A percentile compares a stretch with the other conserved stretches of the same genome.
Conservation (phyloP, 306 rosid species). For the Cucurbita argyrosperma region DNA sequence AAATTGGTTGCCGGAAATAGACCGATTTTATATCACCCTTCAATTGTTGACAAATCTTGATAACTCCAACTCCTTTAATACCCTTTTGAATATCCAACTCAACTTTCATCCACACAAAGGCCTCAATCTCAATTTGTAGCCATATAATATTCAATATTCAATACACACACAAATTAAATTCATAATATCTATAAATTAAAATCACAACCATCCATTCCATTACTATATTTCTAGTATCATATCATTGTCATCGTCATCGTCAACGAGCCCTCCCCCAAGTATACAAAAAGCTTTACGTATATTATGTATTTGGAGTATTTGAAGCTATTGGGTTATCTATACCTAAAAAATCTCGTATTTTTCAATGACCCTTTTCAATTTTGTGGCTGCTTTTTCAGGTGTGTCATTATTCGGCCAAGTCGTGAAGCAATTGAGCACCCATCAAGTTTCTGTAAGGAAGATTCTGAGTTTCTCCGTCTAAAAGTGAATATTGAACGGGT, state of each 20-base stretch:
- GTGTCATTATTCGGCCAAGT: conserved; percentile 36
- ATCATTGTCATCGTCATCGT: background rate
- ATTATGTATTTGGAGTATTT: conserved; percentile 8
- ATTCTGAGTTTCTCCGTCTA: conserved; percentile 54
- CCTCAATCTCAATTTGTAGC: conserved; percentile 7
- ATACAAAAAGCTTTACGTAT: background rate
- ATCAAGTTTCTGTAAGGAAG: conserved; percentile 69
- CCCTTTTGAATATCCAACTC: conserved; percentile 3
- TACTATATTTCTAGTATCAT: conserved; percentile 4
- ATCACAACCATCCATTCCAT: background rate
- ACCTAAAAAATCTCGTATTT: background rate
- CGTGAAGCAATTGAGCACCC: conserved; percentile 77
- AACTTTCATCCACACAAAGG: conserved; percentile 25
- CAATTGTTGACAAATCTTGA: background rate
- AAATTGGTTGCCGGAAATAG: background rate
- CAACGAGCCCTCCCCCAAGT: background rate
- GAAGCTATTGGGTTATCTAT: background rate
- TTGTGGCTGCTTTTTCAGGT: background rate
- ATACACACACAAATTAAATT: background rate
- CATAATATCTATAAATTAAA: background rate
- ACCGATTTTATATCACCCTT: too few species aligned
- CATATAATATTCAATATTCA: background rate
- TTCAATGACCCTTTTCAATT: background rate
- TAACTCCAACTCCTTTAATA: background rate
- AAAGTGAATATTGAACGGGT: conserved; percentile 54